These are phyloP conservation scores for Neopestalotiopsis sp. DNA, from an alignment of 2,329 filamentous ascomycete species.

Conservation along the genomic window DNA sequence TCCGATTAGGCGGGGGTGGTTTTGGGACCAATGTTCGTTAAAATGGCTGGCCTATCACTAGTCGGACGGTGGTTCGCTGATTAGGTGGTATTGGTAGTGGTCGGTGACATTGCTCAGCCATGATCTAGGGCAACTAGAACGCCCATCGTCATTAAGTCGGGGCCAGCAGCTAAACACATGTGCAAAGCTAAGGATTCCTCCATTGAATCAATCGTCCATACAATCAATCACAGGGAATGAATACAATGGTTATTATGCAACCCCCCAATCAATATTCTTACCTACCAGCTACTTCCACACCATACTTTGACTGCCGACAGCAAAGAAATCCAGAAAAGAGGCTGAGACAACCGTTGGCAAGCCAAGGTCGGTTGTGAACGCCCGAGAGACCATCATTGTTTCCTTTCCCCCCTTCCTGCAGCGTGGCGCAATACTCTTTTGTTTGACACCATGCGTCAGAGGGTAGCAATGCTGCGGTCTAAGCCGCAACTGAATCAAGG, in stretches of 20 bases:
- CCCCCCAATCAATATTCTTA: too few species aligned
- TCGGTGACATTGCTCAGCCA: slow-evolving; percentile 2
- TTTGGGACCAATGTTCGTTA: not conserved
- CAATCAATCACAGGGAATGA: not conserved
- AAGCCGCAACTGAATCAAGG: slow-evolving; percentile 15
- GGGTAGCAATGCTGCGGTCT: slow-evolving; percentile 9
- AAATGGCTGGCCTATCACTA: not conserved
- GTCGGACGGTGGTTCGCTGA: not conserved
- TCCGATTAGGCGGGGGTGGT: not conserved
- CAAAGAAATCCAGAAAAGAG: not conserved
- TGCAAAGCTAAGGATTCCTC: not conserved
- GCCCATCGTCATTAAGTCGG: slow-evolving; percentile 11
- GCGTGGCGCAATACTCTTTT: slow-evolving; percentile 9
- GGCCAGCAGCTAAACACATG: not conserved
- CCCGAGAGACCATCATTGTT: not conserved
- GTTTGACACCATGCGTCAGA: slow-evolving; percentile 12
- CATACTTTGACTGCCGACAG: too few species aligned
- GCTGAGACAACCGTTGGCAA: not conserved
- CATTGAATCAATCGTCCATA: too few species aligned
- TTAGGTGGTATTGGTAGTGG: slow-evolving; percentile 9
- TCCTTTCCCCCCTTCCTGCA: not conserved
- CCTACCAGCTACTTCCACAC: too few species aligned
- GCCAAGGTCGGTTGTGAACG: not conserved
- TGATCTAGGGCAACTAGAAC: not conserved
- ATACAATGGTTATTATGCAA: not conserved